Evolutionary conservation across 768 basidiomycete species (phyloP), one percentile per base, ranked within the genome.

Genomic region (Mycena indigotica): DNA sequence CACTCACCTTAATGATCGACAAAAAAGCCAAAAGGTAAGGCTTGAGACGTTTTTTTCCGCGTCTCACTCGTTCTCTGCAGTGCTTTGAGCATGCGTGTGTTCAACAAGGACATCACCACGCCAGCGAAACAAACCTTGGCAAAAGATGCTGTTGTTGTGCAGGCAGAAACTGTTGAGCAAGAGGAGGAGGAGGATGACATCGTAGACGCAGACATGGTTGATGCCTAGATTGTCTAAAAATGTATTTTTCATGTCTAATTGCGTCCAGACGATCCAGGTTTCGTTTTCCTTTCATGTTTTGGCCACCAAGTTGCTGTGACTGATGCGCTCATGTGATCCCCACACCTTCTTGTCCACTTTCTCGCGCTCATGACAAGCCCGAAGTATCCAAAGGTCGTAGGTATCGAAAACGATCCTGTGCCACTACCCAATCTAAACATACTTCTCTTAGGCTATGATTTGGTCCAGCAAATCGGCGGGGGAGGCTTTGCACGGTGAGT

Each of bases 1-100:
- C 94, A 0, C 69, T 96, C 52, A 85, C 89, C 0, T 78, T 98
- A 56, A 94, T 98, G 93, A 86, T 97, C 53, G 95, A 98, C 74
- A 99, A 98, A 73, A 91, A 91, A 67, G 92, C 94, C 24, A 98
- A 98, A 75, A 93, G 89, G 95, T 93, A 41, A 12, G 77, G 28
- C 29, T 10, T 16, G 19, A 3, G 10, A 26, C 25, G 5, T 13
- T 50, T n/a, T 58, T 32, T 24, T 32, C 41, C 12, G 13, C 19
- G 39, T 50, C 29, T 57, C 32, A 51, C 38, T 49, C 24, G 52
- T 35, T 13, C 52, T 56, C 8, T 52, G 3, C 59, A 98, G 95
- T 66, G 94, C 93, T 2, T 75, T 98, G 58, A 94, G 92, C 57
- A 74, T 94, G 46, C 87, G 95, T 2, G 76, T 95, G 10, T 98